phyloP scores from a whole-genome alignment of 2,329 filamentous ascomycete species.

The Ascochyta rabiei region DNA sequence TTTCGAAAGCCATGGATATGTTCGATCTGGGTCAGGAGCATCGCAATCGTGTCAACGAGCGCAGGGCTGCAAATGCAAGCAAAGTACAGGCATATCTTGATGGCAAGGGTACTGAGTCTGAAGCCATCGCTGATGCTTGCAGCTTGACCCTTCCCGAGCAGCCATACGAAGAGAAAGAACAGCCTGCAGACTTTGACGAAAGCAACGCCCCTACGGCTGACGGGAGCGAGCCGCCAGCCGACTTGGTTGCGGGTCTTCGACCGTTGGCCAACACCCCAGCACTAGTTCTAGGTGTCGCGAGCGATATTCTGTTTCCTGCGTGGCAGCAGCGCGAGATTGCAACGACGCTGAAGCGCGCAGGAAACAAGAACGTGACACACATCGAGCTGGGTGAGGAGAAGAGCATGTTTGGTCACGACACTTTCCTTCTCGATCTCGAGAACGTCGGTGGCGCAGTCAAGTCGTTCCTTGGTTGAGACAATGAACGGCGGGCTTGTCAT shows the following conservation, averaged over 20 bases:
- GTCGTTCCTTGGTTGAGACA: slow-evolving; percentile 71
- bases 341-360: slow-evolving; percentile 75
- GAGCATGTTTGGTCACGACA: slow-evolving; percentile 95
- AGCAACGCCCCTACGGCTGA: slow-evolving; percentile 39
- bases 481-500: not conserved
- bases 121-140: slow-evolving; percentile 61
- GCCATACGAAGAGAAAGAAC: slow-evolving; percentile 87
- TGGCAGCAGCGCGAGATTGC: slow-evolving; percentile 98
- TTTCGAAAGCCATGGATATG: slow-evolving; percentile 98
- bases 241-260: slow-evolving; percentile 77
- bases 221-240: slow-evolving; percentile 68
- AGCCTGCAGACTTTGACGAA: slow-evolving; percentile 42
- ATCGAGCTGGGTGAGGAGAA: slow-evolving; percentile 92
- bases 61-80: slow-evolving; percentile 66
- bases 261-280: slow-evolving; percentile 77
- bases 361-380: slow-evolving; percentile 83
- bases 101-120: slow-evolving; percentile 32
- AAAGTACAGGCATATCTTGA: slow-evolving; percentile 59
- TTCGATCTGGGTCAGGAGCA: slow-evolving; percentile 84
- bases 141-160: slow-evolving; percentile 80
- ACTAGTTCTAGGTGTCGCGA: slow-evolving; percentile 90
- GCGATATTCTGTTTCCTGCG: slow-evolving; percentile 94
- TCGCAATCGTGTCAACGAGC: slow-evolving; percentile 66
- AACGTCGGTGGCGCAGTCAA: slow-evolving; percentile 86
- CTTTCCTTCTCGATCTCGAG: slow-evolving; percentile 89